Conservation (phyloP, 768 basidiomycete species). For the Lactarius indigo region DNA sequence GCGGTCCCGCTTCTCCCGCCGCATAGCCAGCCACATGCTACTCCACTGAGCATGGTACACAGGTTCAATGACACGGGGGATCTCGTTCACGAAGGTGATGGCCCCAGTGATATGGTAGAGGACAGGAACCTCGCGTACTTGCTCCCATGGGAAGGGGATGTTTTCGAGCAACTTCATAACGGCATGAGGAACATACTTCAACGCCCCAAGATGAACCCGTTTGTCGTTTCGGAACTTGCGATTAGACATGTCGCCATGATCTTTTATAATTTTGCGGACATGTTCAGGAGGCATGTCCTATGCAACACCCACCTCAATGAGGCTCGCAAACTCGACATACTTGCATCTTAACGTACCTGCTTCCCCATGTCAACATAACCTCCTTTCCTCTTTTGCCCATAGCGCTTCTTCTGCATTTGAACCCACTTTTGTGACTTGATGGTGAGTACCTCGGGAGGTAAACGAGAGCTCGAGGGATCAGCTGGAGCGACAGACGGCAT, state of each 20-base stretch:
- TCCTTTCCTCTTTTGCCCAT: slow-evolving; percentile 86
- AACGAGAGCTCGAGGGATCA: slow-evolving; percentile 39
- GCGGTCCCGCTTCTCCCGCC: slow-evolving; percentile 96
- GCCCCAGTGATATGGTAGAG: slow-evolving; percentile 99
- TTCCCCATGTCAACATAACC: slow-evolving; percentile 92
- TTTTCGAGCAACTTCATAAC: slow-evolving; percentile 99
- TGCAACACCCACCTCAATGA: slow-evolving; percentile 25
- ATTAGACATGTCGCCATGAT: slow-evolving; percentile 99
- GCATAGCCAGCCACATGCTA: slow-evolving; percentile 99
- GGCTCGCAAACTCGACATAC: slow-evolving; percentile 10
- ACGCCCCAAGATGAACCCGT: slow-evolving; percentile 95
- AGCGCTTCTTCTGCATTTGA: slow-evolving; percentile 89
- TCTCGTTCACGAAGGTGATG: slow-evolving; percentile 99
- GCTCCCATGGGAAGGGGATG: slow-evolving; percentile 97
- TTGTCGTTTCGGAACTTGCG: slow-evolving; percentile 99
- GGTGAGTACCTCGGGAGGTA: slow-evolving; percentile 69
- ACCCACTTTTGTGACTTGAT: slow-evolving; percentile 97
- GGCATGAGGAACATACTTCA: slow-evolving; percentile 98
- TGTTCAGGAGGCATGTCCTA: slow-evolving; percentile 96
- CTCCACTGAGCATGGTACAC: slow-evolving; percentile 99
- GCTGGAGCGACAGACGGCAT: slow-evolving; percentile 27
- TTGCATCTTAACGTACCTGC: slow-evolving; percentile 53
- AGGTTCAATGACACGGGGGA: slow-evolving; percentile 94
- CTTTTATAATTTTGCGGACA: slow-evolving; percentile 98
- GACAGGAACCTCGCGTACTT: slow-evolving; percentile 98